These are phyloP conservation scores for Rhizopus delemar DNA, from an alignment of 371 early-diverging fungal species.

Conservation along the genomic window DNA sequence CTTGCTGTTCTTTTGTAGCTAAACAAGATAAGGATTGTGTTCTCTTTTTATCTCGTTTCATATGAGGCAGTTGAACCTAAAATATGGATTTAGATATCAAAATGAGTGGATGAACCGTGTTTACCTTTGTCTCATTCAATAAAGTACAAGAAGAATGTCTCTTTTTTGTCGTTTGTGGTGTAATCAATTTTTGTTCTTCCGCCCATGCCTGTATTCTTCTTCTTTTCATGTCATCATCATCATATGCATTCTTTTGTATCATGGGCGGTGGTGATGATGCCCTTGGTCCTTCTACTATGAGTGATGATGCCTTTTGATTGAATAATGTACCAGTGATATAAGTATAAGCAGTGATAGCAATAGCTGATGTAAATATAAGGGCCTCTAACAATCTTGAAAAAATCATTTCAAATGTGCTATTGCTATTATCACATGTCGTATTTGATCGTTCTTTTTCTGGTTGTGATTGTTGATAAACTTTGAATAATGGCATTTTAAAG, in stretches of 20 bases:
- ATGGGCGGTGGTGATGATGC: constrained; percentile 4
- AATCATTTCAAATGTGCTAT: constrained; percentile 27
- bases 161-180: constrained; percentile 12
- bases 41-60: constrained; percentile 28
- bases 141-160: constrained; percentile 12
- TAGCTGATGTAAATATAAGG: constrained; percentile 49
- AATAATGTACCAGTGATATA: constrained; percentile 40
- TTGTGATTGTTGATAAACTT: constrained; percentile 16
- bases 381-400: constrained; percentile 42
- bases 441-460: not conserved
- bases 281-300: constrained; percentile 9
- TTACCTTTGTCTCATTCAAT: constrained; percentile 12
- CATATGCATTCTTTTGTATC: not conserved
- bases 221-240: constrained; percentile 8
- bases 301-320: not conserved
- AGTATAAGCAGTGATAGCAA: constrained; percentile 44
- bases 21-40: constrained; percentile 23
- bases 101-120: not conserved
- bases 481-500: constrained; percentile 15
- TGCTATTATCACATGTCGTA: not conserved
- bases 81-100: not conserved
- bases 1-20: constrained; percentile 17
- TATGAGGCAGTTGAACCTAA: constrained; percentile 22
- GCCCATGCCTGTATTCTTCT: constrained; percentile 29
- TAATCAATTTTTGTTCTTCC: constrained; percentile 12